Conservation (phyloP, 2,329 filamentous ascomycete genomes). For the Talaromyces funiculosus region DNA sequence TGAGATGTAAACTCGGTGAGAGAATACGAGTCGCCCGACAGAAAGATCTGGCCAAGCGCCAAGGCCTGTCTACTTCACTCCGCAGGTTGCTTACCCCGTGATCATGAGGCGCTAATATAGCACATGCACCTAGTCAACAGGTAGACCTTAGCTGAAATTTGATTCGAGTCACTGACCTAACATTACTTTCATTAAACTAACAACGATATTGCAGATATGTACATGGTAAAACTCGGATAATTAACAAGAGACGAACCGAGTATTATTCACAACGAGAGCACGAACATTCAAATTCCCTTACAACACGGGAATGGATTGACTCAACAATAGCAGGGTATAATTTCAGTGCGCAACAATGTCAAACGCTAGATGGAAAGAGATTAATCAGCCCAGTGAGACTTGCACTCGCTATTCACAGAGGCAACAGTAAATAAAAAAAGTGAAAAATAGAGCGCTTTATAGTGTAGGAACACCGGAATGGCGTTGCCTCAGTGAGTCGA, state of each 20-base stretch:
- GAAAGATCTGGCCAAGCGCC: not conserved
- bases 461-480: constrained; percentile 32
- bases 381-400: not conserved
- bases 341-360: constrained; percentile 8
- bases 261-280: constrained; percentile 12
- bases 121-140: too few species aligned
- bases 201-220: constrained; percentile 11
- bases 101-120: not conserved
- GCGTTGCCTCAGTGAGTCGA: constrained; percentile 35
- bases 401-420: not conserved
- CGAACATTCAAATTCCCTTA: constrained; percentile 4
- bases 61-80: constrained; percentile 3
- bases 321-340: constrained; percentile 16
- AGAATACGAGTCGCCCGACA: not conserved
- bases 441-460: constrained; percentile 17
- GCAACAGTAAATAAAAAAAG: not conserved
- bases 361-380: constrained; percentile 9
- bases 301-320: constrained; percentile 7
- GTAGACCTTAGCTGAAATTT: too few species aligned
- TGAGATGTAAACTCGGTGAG: not conserved
- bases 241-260: not conserved
- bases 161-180: not conserved
- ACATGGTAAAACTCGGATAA: constrained; percentile 7
- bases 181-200: constrained; percentile 16
- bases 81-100: constrained; percentile 6